phyloP scores from a whole-genome alignment of 139 green algal species.

The Edaphochlamys debaryana region DNA sequence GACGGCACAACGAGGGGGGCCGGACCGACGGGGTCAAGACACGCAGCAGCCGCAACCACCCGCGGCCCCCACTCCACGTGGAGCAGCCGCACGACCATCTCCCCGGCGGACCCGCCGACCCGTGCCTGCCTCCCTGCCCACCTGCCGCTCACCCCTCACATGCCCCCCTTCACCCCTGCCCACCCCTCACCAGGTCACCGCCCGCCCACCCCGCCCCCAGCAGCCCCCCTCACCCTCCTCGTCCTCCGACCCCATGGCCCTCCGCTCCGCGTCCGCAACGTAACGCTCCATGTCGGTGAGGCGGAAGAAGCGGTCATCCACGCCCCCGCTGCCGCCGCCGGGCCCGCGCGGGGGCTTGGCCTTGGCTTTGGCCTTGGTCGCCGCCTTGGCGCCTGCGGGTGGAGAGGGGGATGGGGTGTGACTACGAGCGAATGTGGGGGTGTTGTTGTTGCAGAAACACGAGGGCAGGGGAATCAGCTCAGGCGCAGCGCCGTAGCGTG shows the following conservation, averaged over 20 bases:
- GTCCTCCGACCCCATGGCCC: constrained; percentile 36
- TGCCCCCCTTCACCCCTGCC: not conserved
- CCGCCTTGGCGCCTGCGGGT: constrained; percentile 1
- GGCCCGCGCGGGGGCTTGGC: not conserved
- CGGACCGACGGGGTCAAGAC: too few relatives aligned
- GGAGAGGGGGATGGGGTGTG: too few relatives aligned
- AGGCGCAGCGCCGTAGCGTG: too few relatives aligned
- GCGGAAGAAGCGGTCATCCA: constrained; percentile 84
- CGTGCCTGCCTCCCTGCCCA: too few relatives aligned
- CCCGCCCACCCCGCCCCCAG: not conserved
- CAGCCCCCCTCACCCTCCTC: not conserved
- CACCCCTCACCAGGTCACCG: not conserved
- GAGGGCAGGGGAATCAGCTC: too few relatives aligned
- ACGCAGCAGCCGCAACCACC: too few relatives aligned
- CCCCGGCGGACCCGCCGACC: too few relatives aligned
- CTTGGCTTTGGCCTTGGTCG: constrained; percentile 9
- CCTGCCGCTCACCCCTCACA: not conserved
- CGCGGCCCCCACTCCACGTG: not conserved
- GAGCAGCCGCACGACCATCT: too few relatives aligned
- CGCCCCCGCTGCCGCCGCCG: not conserved
- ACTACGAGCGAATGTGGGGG: too few relatives aligned
- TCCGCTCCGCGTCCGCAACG: constrained; percentile 83
- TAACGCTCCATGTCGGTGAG: constrained; percentile 92
- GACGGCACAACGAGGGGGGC: too few relatives aligned
- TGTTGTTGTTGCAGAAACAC: too few relatives aligned